Percentiles rank a stretch among this genome's conserved stretches.
phyloP scores from a whole-genome alignment of 2,329 filamentous ascomycete genomes.

The Incumbomyces delicatus region DNA sequence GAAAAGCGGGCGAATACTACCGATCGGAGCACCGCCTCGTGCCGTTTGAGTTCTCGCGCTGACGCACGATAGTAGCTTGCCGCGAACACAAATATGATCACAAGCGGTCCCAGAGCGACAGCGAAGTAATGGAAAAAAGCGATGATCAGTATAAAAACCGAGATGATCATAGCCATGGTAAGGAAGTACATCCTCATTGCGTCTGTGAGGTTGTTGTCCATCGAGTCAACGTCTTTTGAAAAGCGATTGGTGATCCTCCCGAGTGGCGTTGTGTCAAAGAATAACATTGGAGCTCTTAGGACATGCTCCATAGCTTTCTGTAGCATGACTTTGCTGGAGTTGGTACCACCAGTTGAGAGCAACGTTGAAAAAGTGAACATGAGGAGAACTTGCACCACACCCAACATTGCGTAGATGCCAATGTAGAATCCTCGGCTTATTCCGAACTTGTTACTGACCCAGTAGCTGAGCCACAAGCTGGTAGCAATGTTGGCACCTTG shows the following conservation, averaged over 20 bases:
- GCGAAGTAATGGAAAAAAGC: slow-evolving; percentile 90
- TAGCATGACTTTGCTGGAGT: slow-evolving; percentile 72
- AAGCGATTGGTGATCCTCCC: slow-evolving; percentile 95
- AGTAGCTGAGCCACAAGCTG: slow-evolving; percentile 86
- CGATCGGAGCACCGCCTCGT: slow-evolving; percentile 81
- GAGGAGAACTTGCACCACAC: slow-evolving; percentile 58
- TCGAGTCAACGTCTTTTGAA: slow-evolving; percentile 87
- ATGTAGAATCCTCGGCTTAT: slow-evolving; percentile 61
- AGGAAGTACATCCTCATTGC: slow-evolving; percentile 88
- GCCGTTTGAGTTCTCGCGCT: slow-evolving; percentile 86
- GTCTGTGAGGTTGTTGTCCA: slow-evolving; percentile 88
- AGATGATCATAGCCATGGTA: slow-evolving; percentile 69
- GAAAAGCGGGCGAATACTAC: slow-evolving; percentile 83
- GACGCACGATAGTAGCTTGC: slow-evolving; percentile 83
- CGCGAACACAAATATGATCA: slow-evolving; percentile 69
- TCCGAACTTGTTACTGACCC: slow-evolving; percentile 71
- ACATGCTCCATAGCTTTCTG: slow-evolving; percentile 69
- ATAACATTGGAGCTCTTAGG: slow-evolving; percentile 63
- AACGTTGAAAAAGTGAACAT: slow-evolving; percentile 73
- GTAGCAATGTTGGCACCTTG: slow-evolving; percentile 82
- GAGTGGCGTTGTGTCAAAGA: slow-evolving; percentile 93
- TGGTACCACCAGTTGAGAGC: slow-evolving; percentile 70
- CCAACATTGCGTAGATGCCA: slow-evolving; percentile 60
- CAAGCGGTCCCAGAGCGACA: slow-evolving; percentile 58
- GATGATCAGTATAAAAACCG: slow-evolving; percentile 83